A percentile compares a stretch with the other conserved stretches of the same genome.
Evolutionary conservation across 306 rosid species (phyloP).

Genomic region (Parietaria judaica): DNA sequence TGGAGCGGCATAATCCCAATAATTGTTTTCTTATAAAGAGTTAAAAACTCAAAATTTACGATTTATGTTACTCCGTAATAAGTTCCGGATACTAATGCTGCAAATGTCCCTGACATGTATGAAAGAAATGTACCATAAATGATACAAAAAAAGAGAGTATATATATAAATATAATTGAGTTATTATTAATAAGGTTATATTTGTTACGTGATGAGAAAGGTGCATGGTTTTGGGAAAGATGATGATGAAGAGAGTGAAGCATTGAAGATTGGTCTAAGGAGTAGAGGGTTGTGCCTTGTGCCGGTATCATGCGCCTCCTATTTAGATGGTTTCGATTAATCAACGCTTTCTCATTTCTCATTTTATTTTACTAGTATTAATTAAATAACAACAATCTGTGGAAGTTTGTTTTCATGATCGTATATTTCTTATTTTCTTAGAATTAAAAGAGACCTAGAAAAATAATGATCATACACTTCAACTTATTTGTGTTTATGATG

Average conservation of each 20-base stretch:
- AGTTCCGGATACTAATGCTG: no score
- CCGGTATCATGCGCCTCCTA: constrained; percentile 45
- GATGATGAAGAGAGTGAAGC: constrained; percentile 18
- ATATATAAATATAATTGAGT: neutral
- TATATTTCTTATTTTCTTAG: neutral
- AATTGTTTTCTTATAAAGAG: no score
- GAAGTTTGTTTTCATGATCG: neutral
- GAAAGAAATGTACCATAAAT: no score
- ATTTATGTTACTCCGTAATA: no score
- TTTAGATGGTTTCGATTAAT: constrained; percentile 31
- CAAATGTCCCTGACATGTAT: no score
- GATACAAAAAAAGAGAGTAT: no score
- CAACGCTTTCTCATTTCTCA: neutral
- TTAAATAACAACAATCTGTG: neutral
- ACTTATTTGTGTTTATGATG: neutral
- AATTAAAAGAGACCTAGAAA: neutral
- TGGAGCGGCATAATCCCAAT: no score
- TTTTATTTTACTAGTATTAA: neutral
- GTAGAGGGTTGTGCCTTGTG: constrained; percentile 55
- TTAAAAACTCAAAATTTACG: no score
- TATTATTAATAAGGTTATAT: neutral
- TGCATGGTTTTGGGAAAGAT: constrained; percentile 25
- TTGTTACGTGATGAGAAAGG: neutral
- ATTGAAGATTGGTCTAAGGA: constrained; percentile 33
- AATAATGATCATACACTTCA: constrained; percentile 2